Conservation (phyloP, 306 rosid species). For the Bauhinia variegata region DNA sequence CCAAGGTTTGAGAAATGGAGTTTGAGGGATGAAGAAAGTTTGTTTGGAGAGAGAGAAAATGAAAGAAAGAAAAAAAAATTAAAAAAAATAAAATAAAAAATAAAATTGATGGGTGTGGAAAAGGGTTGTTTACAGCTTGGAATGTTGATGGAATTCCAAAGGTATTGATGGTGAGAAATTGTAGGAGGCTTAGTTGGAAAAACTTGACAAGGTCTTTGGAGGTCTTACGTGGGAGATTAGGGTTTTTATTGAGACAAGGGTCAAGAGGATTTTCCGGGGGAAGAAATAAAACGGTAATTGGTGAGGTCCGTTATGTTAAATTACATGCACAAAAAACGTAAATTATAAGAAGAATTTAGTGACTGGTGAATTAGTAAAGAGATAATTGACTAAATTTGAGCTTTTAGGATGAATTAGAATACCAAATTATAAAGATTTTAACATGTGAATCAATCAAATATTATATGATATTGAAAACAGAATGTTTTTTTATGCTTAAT, state of each 20-base stretch:
- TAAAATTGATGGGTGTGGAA: conserved; percentile 31
- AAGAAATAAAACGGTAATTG: background rate
- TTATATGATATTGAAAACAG: too few relatives aligned
- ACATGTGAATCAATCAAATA: too few relatives aligned
- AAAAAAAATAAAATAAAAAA: background rate
- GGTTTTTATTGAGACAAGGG: conserved; percentile 37
- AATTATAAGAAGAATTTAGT: too few relatives aligned
- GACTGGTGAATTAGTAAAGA: too few relatives aligned
- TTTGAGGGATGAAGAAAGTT: too few relatives aligned
- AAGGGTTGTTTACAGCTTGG: conserved; percentile 51
- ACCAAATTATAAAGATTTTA: too few relatives aligned
- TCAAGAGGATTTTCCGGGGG: conserved; percentile 45
- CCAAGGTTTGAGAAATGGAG: conserved; percentile 44
- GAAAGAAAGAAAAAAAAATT: conserved; percentile 11
- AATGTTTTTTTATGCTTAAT: too few relatives aligned
- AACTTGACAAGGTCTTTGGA: conserved; percentile 47
- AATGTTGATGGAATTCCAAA: conserved; percentile 44
- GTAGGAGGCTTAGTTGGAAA: conserved; percentile 42
- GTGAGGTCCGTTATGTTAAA: too few relatives aligned
- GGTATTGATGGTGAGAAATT: conserved; percentile 70
- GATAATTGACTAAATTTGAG: too few relatives aligned
- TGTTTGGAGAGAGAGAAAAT: conserved; percentile 31
- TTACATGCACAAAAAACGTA: too few relatives aligned
- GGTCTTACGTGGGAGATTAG: conserved; percentile 11
- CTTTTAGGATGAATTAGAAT: too few relatives aligned